Percentiles rank a stretch among this genome's conserved stretches.
phyloP scores from a whole-genome alignment of 176 grass and related monocot genomes.

The Avena sativa region DNA sequence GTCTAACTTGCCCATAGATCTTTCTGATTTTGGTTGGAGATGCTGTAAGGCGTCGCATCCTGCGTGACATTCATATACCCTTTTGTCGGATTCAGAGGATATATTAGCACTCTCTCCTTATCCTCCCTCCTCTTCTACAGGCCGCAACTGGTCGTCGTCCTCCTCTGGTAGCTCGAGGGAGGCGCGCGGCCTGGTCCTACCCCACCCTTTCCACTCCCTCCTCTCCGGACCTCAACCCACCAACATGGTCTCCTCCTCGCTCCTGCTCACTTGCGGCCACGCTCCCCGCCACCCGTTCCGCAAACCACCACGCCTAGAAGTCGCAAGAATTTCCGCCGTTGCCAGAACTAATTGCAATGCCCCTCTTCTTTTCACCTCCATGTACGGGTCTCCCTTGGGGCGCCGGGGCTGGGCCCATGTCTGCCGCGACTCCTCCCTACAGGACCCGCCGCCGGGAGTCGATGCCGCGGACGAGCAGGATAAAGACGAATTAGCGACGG shows the following conservation, averaged over 20 bases:
- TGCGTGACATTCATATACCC: no score
- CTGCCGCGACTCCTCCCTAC: slow-evolving; percentile 49
- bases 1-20: no score
- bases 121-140: neutral
- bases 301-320: neutral
- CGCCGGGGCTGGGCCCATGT: slow-evolving; percentile 31
- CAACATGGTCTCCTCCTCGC: slow-evolving; percentile 23
- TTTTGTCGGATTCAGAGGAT: no score
- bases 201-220: neutral
- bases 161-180: neutral
- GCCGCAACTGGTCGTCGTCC: neutral
- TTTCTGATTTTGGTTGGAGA: no score
- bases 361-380: neutral
- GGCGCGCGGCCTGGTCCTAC: neutral
- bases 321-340: neutral
- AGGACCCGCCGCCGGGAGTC: neutral
- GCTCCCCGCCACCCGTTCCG: neutral
- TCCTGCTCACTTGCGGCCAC: neutral
- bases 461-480: slow-evolving; percentile 36
- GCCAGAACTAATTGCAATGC: neutral
- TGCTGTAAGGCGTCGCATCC: no score
- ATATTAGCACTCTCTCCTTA: no score
- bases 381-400: neutral
- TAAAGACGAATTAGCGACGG: neutral
- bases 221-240: neutral